Evolutionary conservation across 1,284 basidiomycete species (phyloP), one percentile per base, ranked within the genome.

Genomic region (Anthracocystis panici-leucophaei): DNA sequence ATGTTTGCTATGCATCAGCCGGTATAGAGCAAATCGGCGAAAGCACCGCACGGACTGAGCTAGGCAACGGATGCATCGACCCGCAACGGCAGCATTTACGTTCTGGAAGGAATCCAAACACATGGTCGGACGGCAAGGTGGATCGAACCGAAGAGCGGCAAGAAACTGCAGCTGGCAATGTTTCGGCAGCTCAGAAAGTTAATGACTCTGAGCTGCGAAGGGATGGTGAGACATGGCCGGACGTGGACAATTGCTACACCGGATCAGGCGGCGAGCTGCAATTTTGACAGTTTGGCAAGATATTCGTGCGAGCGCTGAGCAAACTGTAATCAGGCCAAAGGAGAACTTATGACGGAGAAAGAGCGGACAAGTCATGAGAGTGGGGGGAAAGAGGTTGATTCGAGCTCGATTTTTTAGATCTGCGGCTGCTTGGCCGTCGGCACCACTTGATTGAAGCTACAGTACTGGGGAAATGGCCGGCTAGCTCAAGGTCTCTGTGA

Each of bases 71-170:
- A 50, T 18, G 29, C 6, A 5, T n/a, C 16, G 9, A 23, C 20
- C 20, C 12, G 31, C 38, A n/a, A 23, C 31, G 44, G 42, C 54
- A 35, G 31, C 21, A 33, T 23, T 20, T 14, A 9, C 12, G 12
- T 21, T 52, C 9, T 27, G 29, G 27, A 44, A 44, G 44, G 10
- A 46, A 14, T 20, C n/a, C 29, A 45, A 40, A 23, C 62, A 53
- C 62, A 57, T 64, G 62, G 62, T 64, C 23, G 25, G 16, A 51
- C 55, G 62, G 62, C 62, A 63, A 52, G 7, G 14, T 18, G 5
- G 2, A 9, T 38, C 35, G 3, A 38, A 38, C 1, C 35, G 14
- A 16, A 38, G 14, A 38, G 5, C 2, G 14, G 12, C 11, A 16
- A 12, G 35, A 38, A 41, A 31, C 52, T 27, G 44, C 51, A 25